phyloP scores from a whole-genome alignment of 805 yeast genomes.

The Metschnikowia henanensis region DNA sequence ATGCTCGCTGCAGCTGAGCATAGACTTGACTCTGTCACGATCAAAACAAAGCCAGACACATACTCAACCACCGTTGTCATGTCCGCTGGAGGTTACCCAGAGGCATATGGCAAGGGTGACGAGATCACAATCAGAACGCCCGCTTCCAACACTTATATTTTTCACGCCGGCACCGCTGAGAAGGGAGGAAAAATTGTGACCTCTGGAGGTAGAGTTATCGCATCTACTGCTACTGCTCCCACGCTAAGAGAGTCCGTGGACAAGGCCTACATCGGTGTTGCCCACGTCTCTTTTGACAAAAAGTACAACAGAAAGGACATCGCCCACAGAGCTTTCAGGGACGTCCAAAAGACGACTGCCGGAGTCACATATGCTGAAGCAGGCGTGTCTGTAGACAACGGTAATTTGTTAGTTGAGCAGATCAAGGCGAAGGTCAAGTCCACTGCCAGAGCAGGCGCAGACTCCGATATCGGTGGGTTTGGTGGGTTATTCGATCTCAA shows the following conservation, averaged over 20 bases:
- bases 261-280: conserved; percentile 84
- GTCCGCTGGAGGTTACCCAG: conserved; percentile 98
- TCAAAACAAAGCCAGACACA: conserved; percentile 51
- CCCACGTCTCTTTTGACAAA: conserved; percentile 65
- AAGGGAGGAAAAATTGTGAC: conserved; percentile 67
- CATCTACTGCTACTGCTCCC: conserved; percentile 82
- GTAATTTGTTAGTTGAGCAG: conserved; percentile 84
- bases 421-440: conserved; percentile 90
- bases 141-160: conserved; percentile 66
- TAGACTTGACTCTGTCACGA: conserved; percentile 79
- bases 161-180: conserved; percentile 93
- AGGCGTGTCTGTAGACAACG: conserved; percentile 97
- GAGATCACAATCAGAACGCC: conserved; percentile 57
- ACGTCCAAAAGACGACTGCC: conserved; percentile 27
- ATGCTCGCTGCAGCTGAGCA: conserved; percentile 94
- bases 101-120: conserved; percentile 81
- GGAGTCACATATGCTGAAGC: conserved; percentile 89
- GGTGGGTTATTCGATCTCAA: conserved; percentile 95
- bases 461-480: conserved; percentile 97
- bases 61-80: conserved; percentile 91
- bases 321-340: conserved; percentile 93
- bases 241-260: conserved; percentile 79
- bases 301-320: conserved; percentile 90
- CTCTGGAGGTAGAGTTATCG: conserved; percentile 96
- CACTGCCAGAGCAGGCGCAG: conserved; percentile 94